Percentiles rank a stretch among this genome's conserved stretches.
Conservation (phyloP, 2,329 filamentous ascomycete species). For the Fusarium sp. region DNA sequence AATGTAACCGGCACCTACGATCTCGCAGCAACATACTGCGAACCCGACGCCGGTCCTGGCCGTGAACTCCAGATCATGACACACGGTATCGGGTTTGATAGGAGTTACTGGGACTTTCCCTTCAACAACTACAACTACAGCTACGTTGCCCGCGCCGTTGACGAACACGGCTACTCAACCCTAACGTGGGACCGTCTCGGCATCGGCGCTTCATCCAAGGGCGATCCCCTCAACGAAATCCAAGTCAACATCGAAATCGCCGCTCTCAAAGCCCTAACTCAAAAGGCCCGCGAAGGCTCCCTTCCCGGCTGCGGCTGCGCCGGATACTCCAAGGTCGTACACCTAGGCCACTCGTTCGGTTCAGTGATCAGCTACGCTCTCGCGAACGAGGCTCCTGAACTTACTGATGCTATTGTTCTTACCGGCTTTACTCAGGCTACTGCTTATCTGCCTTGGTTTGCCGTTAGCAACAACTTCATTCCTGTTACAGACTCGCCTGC, state of each 20-base stretch:
- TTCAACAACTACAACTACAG: slow-evolving; percentile 70
- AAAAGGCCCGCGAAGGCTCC: slow-evolving; percentile 57
- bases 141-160: slow-evolving; percentile 67
- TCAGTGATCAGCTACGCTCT: slow-evolving; percentile 68
- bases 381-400: slow-evolving; percentile 61
- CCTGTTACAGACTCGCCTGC: slow-evolving; percentile 53
- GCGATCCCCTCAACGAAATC: slow-evolving; percentile 69
- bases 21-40: slow-evolving; percentile 71
- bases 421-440: slow-evolving; percentile 67
- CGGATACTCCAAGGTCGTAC: slow-evolving; percentile 59
- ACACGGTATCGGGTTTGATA: slow-evolving; percentile 55
- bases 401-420: slow-evolving; percentile 68
- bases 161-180: slow-evolving; percentile 66
- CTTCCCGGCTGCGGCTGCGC: slow-evolving; percentile 55
- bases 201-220: slow-evolving; percentile 67
- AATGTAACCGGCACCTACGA: slow-evolving; percentile 65
- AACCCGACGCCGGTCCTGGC: slow-evolving; percentile 60
- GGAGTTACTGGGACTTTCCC: slow-evolving; percentile 70
- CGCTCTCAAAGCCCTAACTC: slow-evolving; percentile 65
- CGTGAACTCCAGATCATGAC: slow-evolving; percentile 55
- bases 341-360: slow-evolving; percentile 74
- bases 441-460: slow-evolving; percentile 57
- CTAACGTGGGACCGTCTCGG: slow-evolving; percentile 72
- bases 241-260: slow-evolving; percentile 69
- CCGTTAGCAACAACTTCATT: slow-evolving; percentile 60